Conservation (phyloP, 331 rosid species). For the Stylosanthes scabra region DNA sequence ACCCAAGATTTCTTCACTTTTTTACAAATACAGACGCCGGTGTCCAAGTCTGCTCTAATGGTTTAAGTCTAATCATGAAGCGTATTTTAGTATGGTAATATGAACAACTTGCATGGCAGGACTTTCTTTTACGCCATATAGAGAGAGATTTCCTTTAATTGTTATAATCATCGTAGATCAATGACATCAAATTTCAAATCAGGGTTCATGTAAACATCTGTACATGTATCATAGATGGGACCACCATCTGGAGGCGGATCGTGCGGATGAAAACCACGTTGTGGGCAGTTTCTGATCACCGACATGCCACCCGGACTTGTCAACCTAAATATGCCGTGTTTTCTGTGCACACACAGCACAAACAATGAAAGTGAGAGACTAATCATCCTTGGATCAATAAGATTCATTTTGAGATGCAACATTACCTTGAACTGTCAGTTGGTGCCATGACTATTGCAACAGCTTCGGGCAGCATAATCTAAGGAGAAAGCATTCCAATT, state of each 20-base stretch:
- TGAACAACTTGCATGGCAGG: slow-evolving; percentile 50
- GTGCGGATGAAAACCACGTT: slow-evolving; percentile 93
- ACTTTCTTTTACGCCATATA: slow-evolving; percentile 3
- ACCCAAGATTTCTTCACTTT: slow-evolving; percentile 10
- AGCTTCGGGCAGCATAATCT: slow-evolving; percentile 96
- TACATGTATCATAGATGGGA: slow-evolving; percentile 80
- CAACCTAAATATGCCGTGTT: slow-evolving; percentile 93
- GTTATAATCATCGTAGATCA: slow-evolving; percentile 74
- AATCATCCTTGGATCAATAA: neutral
- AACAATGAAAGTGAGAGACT: neutral
- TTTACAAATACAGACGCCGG: slow-evolving; percentile 41
- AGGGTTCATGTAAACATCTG: slow-evolving; percentile 96
- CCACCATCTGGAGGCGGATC: slow-evolving; percentile 91
- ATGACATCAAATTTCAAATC: slow-evolving; percentile 82
- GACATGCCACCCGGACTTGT: slow-evolving; percentile 96
- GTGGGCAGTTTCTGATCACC: slow-evolving; percentile 84
- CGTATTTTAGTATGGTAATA: slow-evolving; percentile 32
- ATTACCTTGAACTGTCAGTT: slow-evolving; percentile 67
- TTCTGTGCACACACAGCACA: slow-evolving; percentile 58
- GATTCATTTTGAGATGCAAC: slow-evolving; percentile 17
- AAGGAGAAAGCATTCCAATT: slow-evolving; percentile 38
- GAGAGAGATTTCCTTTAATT: slow-evolving; percentile 1
- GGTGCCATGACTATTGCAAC: slow-evolving; percentile 98
- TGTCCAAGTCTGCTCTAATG: slow-evolving; percentile 28
- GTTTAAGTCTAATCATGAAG: slow-evolving; percentile 24